phyloP scores from a whole-genome alignment of 345 rosid species.

The Euclidium syriacum region DNA sequence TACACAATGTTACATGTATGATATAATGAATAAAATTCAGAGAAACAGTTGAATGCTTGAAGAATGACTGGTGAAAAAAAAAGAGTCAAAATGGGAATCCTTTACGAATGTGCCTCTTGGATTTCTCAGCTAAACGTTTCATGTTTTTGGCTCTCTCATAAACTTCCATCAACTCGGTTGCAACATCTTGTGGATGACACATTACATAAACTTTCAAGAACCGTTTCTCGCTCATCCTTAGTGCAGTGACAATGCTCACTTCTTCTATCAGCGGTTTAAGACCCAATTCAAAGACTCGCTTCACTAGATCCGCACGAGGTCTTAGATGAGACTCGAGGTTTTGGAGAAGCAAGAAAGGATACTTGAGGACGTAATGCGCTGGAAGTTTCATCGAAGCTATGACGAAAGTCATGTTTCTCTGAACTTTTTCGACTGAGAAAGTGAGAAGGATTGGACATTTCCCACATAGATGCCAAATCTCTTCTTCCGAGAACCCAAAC shows the following conservation, averaged over 20 bases:
- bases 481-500: slow-evolving; percentile 69
- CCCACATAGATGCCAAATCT: slow-evolving; percentile 54
- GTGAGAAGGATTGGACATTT: slow-evolving; percentile 47
- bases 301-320: slow-evolving; percentile 53
- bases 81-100: slow-evolving; percentile 64
- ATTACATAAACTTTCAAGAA: slow-evolving; percentile 50
- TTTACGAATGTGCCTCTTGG: slow-evolving; percentile 39
- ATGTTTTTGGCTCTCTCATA: slow-evolving; percentile 41
- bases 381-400: slow-evolving; percentile 59
- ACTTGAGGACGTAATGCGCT: slow-evolving; percentile 39
- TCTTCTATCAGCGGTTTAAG: slow-evolving; percentile 35
- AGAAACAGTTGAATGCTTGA: neutral
- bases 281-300: slow-evolving; percentile 58
- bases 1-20: neutral
- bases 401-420: slow-evolving; percentile 77
- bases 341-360: slow-evolving; percentile 48
- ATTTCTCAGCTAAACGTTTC: slow-evolving; percentile 61
- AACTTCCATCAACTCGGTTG: slow-evolving; percentile 47
- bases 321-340: slow-evolving; percentile 56
- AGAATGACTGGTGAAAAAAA: neutral
- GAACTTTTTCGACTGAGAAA: slow-evolving; percentile 68
- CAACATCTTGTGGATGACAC: slow-evolving; percentile 55
- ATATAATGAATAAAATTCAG: neutral
- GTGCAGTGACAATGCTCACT: slow-evolving; percentile 31
- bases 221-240: slow-evolving; percentile 65